Percentiles rank a stretch among this genome's conserved stretches.
phyloP scores from a whole-genome alignment of 2,329 filamentous ascomycete genomes.

The Scedosporium boydii region DNA sequence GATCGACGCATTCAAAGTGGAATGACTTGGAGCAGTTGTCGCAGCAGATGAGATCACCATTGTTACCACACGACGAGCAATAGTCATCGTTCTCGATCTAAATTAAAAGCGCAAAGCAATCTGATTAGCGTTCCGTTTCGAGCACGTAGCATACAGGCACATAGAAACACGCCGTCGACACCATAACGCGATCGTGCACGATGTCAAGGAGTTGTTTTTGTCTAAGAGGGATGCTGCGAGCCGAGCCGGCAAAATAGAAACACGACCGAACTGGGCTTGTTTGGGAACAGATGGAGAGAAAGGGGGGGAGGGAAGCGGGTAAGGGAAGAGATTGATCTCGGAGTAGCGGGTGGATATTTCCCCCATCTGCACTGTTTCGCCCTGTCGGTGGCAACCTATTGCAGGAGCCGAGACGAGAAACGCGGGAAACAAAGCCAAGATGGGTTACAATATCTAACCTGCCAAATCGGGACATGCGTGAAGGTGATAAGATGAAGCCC shows the following conservation, averaged over 20 bases:
- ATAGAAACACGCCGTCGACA: neutral
- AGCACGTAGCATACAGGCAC: neutral
- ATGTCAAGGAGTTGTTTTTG: too few relatives aligned
- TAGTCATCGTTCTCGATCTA: slow-evolving; percentile 78
- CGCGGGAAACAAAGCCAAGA: neutral
- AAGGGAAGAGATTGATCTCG: neutral
- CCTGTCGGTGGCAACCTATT: neutral
- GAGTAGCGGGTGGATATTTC: neutral
- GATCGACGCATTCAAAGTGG: slow-evolving; percentile 77
- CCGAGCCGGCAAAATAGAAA: neutral
- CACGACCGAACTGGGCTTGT: neutral
- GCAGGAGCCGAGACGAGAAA: neutral
- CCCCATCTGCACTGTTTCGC: neutral
- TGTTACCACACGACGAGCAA: slow-evolving; percentile 77
- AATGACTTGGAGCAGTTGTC: slow-evolving; percentile 86
- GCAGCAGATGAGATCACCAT: slow-evolving; percentile 82
- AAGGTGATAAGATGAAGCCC: neutral
- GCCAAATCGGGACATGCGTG: neutral
- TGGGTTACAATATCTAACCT: neutral
- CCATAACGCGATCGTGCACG: too few relatives aligned
- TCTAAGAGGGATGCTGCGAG: neutral
- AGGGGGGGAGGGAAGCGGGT: neutral
- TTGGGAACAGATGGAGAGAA: neutral
- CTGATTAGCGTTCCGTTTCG: neutral
- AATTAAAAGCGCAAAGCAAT: neutral